A percentile compares a stretch with the other conserved stretches of the same genome.
Evolutionary conservation across 2,329 filamentous ascomycete species (phyloP).

Genomic region (Clarireedia homoeocarpa): DNA sequence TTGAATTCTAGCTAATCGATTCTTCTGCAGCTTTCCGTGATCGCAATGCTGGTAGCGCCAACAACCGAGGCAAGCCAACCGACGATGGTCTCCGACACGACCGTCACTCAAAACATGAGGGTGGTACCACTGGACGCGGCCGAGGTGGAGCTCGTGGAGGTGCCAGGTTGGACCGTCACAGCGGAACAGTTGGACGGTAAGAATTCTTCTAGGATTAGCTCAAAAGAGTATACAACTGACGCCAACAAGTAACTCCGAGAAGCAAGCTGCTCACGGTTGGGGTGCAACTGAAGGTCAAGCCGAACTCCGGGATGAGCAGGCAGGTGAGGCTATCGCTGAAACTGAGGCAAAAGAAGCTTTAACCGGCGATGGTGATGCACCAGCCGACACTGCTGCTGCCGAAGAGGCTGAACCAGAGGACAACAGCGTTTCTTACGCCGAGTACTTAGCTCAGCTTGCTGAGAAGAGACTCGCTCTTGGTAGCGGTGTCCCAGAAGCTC

Average conservation of each 20-base stretch:
- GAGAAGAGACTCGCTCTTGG: slow-evolving; percentile 70
- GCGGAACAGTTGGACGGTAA: slow-evolving; percentile 27
- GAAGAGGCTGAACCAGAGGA: slow-evolving; percentile 49
- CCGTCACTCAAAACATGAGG: slow-evolving; percentile 48
- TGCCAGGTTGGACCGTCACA: slow-evolving; percentile 32
- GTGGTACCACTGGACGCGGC: slow-evolving; percentile 47
- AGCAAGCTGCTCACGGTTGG: slow-evolving; percentile 86
- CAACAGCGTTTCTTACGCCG: slow-evolving; percentile 82
- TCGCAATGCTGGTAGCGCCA: slow-evolving; percentile 69
- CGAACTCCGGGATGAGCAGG: slow-evolving; percentile 86
- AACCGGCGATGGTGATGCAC: slow-evolving; percentile 41
- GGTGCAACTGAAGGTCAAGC: slow-evolving; percentile 73
- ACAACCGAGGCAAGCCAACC: slow-evolving; percentile 74
- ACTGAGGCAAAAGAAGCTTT: slow-evolving; percentile 68
- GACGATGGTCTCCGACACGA: slow-evolving; percentile 56
- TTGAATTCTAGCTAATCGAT: slow-evolving; percentile 8
- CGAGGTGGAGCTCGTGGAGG: slow-evolving; percentile 28
- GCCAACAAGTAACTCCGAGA: slow-evolving; percentile 61
- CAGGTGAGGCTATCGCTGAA: slow-evolving; percentile 81
- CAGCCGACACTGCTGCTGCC: slow-evolving; percentile 30
- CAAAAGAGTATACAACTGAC: slow-evolving; percentile 14
- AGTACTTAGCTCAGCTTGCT: slow-evolving; percentile 73
- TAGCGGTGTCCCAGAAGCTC: slow-evolving; percentile 59
- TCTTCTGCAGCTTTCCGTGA: slow-evolving; percentile 70
- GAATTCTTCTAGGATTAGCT: slow-evolving; percentile 4